Evolutionary conservation across 768 basidiomycete genomes (phyloP).

Genomic region (Boletellus ananas): DNA sequence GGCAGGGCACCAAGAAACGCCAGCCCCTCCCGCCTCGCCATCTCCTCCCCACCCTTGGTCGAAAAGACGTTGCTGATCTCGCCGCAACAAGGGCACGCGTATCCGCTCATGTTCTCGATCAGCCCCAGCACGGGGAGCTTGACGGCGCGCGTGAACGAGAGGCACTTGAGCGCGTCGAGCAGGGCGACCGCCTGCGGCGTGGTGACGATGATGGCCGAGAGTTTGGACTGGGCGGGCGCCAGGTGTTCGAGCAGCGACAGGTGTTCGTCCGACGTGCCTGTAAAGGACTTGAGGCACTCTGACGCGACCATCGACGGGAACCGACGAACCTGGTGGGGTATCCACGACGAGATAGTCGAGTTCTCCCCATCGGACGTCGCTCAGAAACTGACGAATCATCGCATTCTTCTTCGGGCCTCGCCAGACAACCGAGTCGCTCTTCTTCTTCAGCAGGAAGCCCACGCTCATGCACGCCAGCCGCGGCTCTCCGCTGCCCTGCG

Average conservation of each 20-base stretch:
- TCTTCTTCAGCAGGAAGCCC: slow-evolving; percentile 87
- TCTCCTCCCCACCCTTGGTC: slow-evolving; percentile 84
- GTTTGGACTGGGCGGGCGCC: slow-evolving; percentile 70
- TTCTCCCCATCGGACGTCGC: slow-evolving; percentile 93
- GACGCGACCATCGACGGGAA: not conserved
- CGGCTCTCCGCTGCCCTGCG: slow-evolving; percentile 45
- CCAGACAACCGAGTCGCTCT: slow-evolving; percentile 95
- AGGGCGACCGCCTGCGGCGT: slow-evolving; percentile 97
- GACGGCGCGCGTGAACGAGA: slow-evolving; percentile 90
- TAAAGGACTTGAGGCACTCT: slow-evolving; percentile 6
- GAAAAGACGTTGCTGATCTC: slow-evolving; percentile 95
- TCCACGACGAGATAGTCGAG: slow-evolving; percentile 91
- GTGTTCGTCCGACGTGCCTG: slow-evolving; percentile 99
- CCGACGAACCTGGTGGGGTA: slow-evolving; percentile 85
- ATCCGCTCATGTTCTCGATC: slow-evolving; percentile 99
- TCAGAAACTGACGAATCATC: slow-evolving; percentile 94
- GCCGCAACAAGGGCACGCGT: slow-evolving; percentile 95
- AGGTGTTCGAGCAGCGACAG: slow-evolving; percentile 93
- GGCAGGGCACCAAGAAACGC: slow-evolving; percentile 85
- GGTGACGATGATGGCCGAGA: slow-evolving; percentile 89
- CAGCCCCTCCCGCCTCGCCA: slow-evolving; percentile 73
- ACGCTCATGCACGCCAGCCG: slow-evolving; percentile 94
- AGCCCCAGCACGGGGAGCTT: slow-evolving; percentile 84
- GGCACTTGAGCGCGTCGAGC: slow-evolving; percentile 92
- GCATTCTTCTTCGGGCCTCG: slow-evolving; percentile 98